phyloP scores from a whole-genome alignment of 2,329 filamentous ascomycete genomes.

The Cryphonectria radicalis region DNA sequence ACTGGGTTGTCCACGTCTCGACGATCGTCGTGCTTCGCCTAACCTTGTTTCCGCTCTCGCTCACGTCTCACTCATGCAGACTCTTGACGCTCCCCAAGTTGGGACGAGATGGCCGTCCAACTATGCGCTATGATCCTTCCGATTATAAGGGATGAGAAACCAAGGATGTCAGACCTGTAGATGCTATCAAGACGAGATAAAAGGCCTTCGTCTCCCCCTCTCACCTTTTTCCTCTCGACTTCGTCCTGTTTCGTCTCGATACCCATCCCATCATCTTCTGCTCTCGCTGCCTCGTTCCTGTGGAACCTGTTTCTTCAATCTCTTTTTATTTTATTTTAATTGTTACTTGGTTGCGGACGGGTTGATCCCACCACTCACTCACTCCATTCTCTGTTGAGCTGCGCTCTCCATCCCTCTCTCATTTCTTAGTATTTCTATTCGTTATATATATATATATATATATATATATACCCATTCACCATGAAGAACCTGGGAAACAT shows the following conservation, averaged over 20 bases:
- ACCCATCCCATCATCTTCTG: slow-evolving; percentile 1
- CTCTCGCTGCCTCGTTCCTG: slow-evolving; percentile 22
- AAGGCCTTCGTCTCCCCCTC: slow-evolving; percentile 16
- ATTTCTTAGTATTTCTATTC: background rate
- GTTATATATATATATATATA: slow-evolving; percentile 22
- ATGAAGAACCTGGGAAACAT: slow-evolving; percentile 48
- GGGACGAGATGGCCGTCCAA: slow-evolving; percentile 15
- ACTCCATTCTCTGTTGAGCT: slow-evolving; percentile 19
- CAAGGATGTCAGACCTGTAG: slow-evolving; percentile 17
- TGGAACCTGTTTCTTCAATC: slow-evolving; percentile 17
- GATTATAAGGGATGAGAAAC: background rate
- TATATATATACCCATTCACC: slow-evolving; percentile 33
- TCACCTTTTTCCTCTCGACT: slow-evolving; percentile 3
- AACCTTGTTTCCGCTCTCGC: background rate
- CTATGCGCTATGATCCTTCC: slow-evolving; percentile 10
- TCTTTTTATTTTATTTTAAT: background rate
- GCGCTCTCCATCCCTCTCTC: slow-evolving; percentile 21
- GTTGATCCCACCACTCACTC: slow-evolving; percentile 23
- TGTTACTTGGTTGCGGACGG: slow-evolving; percentile 13
- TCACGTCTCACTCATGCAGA: slow-evolving; percentile 13
- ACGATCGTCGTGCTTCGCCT: background rate
- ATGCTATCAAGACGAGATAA: slow-evolving; percentile 23
- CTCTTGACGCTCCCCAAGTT: slow-evolving; percentile 14
- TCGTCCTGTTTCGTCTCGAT: background rate
- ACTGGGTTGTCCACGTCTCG: slow-evolving; percentile 14